Percentiles rank a stretch among this genome's conserved stretches.
Conservation (phyloP, 768 basidiomycete species). For the Psilocybe tampanensis region DNA sequence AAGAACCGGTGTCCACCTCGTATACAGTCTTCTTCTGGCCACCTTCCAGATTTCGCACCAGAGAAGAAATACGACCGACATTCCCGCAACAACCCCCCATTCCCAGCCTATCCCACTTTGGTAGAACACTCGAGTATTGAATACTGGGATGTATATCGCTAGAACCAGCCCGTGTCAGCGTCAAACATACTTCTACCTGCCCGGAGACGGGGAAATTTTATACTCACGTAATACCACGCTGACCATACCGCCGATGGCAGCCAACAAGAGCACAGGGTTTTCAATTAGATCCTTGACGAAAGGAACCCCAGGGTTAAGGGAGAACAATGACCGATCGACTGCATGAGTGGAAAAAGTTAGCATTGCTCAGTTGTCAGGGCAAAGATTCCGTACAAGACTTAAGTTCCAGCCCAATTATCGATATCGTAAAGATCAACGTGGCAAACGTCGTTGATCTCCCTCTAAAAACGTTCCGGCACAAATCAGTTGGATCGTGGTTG, state of each 20-base stretch:
- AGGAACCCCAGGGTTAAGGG: conserved; percentile 33
- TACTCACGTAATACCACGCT: conserved; percentile 40
- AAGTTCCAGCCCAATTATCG: conserved; percentile 37
- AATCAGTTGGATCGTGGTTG: conserved; percentile 27
- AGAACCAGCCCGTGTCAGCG: background rate
- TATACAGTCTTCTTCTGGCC: conserved; percentile 29
- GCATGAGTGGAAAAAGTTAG: conserved; percentile 4
- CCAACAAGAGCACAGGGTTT: conserved; percentile 38
- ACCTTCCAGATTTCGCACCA: conserved; percentile 45
- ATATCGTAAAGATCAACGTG: conserved; percentile 38
- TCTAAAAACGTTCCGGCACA: conserved; percentile 34
- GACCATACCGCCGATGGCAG: conserved; percentile 35
- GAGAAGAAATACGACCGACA: conserved; percentile 36
- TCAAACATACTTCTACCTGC: background rate
- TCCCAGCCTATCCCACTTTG: conserved; percentile 40
- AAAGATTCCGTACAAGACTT: conserved; percentile 35
- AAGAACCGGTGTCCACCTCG: conserved; percentile 24
- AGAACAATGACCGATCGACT: conserved; percentile 42
- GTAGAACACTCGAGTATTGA: conserved; percentile 40
- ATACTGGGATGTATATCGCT: conserved; percentile 41
- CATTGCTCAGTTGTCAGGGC: conserved; percentile 20
- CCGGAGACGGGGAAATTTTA: background rate
- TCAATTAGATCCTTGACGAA: conserved; percentile 38
- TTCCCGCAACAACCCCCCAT: conserved; percentile 39
- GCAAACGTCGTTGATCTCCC: conserved; percentile 40